Evolutionary conservation across 208 protist species (phyloP).

Genomic region (Leishmania aethiopica): DNA sequence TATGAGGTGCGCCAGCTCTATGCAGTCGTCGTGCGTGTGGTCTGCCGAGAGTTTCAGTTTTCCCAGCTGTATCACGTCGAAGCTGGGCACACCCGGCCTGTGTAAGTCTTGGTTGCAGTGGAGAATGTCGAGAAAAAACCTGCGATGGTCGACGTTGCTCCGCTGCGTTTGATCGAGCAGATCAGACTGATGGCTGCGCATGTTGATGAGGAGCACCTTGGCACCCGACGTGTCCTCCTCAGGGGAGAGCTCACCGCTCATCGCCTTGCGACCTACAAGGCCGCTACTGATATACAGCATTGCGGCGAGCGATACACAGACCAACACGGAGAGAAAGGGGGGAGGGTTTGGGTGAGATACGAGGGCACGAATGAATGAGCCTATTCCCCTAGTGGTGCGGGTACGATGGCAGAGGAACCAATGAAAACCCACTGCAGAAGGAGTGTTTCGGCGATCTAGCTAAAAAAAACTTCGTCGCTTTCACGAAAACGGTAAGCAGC

Average conservation of each 20-base stretch:
- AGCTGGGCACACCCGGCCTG: conserved; percentile 58
- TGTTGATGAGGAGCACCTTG: conserved; percentile 78
- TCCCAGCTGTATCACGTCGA: conserved; percentile 58
- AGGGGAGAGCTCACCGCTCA: conserved; percentile 18
- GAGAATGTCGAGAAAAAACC: conserved; percentile 59
- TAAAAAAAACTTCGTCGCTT: background rate
- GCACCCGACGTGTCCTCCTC: conserved; percentile 29
- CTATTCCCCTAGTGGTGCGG: background rate
- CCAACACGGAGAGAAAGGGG: background rate
- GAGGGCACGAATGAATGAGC: background rate
- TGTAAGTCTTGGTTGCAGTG: conserved; percentile 60
- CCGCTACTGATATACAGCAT: conserved; percentile 31
- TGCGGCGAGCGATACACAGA: background rate
- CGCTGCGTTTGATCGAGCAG: conserved; percentile 25
- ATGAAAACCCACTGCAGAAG: background rate
- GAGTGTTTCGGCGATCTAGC: background rate
- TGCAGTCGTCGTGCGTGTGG: conserved; percentile 68
- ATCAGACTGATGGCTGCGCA: conserved; percentile 51
- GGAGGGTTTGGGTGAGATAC: background rate
- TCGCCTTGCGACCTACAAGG: background rate
- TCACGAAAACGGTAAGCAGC: background rate
- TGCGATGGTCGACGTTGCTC: conserved; percentile 8
- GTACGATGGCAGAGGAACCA: background rate
- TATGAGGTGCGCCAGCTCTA: conserved; percentile 72
- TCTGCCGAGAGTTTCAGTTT: conserved; percentile 69